A percentile compares a stretch with the other conserved stretches of the same genome.
phyloP scores from a whole-genome alignment of 176 grass and related monocot species.

The Cymbopogon citratus region DNA sequence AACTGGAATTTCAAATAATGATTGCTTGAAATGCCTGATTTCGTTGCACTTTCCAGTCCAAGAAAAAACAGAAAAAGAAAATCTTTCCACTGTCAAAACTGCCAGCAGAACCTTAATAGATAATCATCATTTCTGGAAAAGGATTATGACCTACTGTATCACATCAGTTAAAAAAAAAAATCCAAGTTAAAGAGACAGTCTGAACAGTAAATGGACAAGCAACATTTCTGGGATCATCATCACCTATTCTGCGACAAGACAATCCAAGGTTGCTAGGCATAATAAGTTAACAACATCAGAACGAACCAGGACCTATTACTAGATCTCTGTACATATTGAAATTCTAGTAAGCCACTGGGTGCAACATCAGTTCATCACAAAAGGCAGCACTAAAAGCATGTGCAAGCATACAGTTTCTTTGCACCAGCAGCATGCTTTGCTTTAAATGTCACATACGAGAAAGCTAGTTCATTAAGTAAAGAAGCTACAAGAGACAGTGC shows the following conservation, averaged over 20 bases:
- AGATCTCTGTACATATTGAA: neutral
- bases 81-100: neutral
- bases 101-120: neutral
- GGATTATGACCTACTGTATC: neutral
- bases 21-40: neutral
- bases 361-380: neutral
- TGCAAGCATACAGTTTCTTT: neutral
- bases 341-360: neutral
- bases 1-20: neutral
- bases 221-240: slow-evolving; percentile 6
- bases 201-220: neutral
- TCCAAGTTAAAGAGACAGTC: neutral
- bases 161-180: neutral
- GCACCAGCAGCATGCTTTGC: neutral
- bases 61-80: neutral
- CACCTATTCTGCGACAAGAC: neutral
- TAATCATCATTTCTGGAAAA: neutral
- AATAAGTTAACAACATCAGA: neutral
- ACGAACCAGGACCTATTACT: neutral
- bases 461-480: slow-evolving; percentile 2
- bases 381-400: slow-evolving; percentile 31
- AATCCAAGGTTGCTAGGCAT: neutral
- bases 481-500: neutral
- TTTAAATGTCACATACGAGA: neutral
- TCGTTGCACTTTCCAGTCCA: neutral